Base-by-base conservation (phyloP, 345 rosid genomes). In the Acer saccharum region DNA sequence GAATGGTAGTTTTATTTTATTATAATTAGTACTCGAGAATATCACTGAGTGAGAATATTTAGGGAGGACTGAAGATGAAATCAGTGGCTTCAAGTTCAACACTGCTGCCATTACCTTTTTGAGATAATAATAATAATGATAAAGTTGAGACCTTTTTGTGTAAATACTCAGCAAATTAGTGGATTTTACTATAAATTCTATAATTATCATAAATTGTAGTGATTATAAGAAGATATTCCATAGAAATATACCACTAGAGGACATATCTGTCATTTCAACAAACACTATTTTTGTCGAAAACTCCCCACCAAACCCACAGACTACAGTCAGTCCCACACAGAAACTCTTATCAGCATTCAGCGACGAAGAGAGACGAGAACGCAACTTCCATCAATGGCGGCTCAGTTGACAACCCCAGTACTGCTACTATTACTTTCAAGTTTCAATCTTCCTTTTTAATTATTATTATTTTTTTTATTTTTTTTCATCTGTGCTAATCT, bases 351-450 rank as follows among this genome's bases (percentile, higher is more conserved):
- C 80, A 62, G 50, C 0, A 35, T 35, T 35, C 39, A 35, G 39
- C 18, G 52, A 27, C 43, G 27, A 60, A 60, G 27, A 20, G 7
- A 9, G 18, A 11, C 20, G 12, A 9, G 18, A 11, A 1, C 43
- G 17, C 25, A 2, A 17, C 46, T 27, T 75, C 52, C 87, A 64
- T 73, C 82, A 71, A 91, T 91, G 94, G 96, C 96, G 80, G 75
- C 89, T 68, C 73, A 87, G 1, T 78, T 86, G 63, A 79, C 89
- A 73, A 78, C 89, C 66, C 86, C 86, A 88, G 98, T 93, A 72
- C 58, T 75, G 29, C 20, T 10, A 10, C 23, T 18, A 11, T 73
- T 48, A 32, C 35, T 12, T 65, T 50, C 20, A 48, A 7, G 8
- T 12, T 65, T 50, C 20, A 48, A 3, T 8, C 18, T 35, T 11